phyloP scores from a whole-genome alignment of 345 rosid genomes.

The Barbarea vulgaris region DNA sequence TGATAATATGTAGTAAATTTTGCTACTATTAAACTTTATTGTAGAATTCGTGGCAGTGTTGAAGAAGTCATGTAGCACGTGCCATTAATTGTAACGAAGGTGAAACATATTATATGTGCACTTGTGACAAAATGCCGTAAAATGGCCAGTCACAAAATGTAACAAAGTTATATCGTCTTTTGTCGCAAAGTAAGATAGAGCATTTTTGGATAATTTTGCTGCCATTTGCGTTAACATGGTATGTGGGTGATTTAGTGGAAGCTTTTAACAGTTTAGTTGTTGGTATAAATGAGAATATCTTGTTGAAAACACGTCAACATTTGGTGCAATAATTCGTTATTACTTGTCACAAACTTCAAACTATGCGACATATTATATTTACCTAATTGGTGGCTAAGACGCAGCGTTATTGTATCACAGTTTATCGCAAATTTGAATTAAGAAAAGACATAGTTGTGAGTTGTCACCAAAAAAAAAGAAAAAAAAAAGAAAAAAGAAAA shows the following conservation, averaged over 20 bases:
- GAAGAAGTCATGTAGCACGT: not conserved
- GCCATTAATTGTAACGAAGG: not conserved
- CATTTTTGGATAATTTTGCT: not conserved
- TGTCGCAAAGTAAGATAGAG: not conserved
- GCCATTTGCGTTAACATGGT: not conserved
- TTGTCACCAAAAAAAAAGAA: not conserved
- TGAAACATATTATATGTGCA: not conserved
- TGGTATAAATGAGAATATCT: not conserved
- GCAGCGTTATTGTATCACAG: constrained; percentile 3
- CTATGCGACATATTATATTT: not conserved
- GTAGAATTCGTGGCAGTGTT: not conserved
- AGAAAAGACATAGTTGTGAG: not conserved
- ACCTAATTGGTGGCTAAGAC: not conserved
- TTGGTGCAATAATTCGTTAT: not conserved
- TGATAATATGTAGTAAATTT: not conserved
- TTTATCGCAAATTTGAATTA: constrained; percentile 2
- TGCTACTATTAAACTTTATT: not conserved
- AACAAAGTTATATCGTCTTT: not conserved
- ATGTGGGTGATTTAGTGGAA: not conserved
- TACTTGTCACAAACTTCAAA: not conserved
- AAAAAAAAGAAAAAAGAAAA: not conserved
- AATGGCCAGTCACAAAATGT: not conserved
- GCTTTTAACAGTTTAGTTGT: not conserved
- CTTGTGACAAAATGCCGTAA: not conserved
- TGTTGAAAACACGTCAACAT: not conserved